phyloP scores from a whole-genome alignment of 2,329 filamentous ascomycete genomes.

The Torrubiella hemipterigena region DNA sequence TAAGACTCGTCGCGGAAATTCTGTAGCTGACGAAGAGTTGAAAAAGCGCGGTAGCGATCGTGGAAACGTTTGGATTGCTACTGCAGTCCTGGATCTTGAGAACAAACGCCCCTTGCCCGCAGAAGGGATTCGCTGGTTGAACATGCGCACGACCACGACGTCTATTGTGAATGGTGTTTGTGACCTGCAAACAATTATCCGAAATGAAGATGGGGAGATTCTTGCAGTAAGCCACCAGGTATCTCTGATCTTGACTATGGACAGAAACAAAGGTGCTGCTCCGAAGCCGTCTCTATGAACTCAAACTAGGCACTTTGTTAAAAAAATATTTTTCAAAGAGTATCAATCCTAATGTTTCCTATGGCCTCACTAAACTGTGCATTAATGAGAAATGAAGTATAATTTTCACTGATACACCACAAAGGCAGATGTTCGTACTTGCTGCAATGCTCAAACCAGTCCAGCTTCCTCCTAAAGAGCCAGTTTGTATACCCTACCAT shows the following conservation, averaged over 20 bases:
- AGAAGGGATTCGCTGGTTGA: slow-evolving; percentile 59
- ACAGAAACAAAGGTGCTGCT: no score
- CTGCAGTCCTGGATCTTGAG: slow-evolving; percentile 58
- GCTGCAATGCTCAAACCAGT: no score
- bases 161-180: slow-evolving; percentile 56
- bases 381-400: no score
- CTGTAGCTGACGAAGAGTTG: slow-evolving; percentile 11
- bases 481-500: no score
- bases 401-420: no score
- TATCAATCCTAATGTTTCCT: no score
- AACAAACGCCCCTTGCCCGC: slow-evolving; percentile 56
- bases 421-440: no score
- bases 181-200: slow-evolving; percentile 56
- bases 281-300: no score
- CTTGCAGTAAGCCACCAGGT: slow-evolving; percentile 8
- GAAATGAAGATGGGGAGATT: slow-evolving; percentile 29
- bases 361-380: no score
- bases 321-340: no score
- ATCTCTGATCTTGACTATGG: slow-evolving; percentile 6
- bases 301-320: no score
- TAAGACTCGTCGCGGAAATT: slow-evolving; percentile 44
- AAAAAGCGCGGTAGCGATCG: slow-evolving; percentile 8
- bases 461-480: no score
- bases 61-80: slow-evolving; percentile 53
- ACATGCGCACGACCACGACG: slow-evolving; percentile 52